A percentile compares a stretch with the other conserved stretches of the same genome.
phyloP scores from a whole-genome alignment of 2,329 filamentous ascomycete genomes.

The Penicillium decumbens region DNA sequence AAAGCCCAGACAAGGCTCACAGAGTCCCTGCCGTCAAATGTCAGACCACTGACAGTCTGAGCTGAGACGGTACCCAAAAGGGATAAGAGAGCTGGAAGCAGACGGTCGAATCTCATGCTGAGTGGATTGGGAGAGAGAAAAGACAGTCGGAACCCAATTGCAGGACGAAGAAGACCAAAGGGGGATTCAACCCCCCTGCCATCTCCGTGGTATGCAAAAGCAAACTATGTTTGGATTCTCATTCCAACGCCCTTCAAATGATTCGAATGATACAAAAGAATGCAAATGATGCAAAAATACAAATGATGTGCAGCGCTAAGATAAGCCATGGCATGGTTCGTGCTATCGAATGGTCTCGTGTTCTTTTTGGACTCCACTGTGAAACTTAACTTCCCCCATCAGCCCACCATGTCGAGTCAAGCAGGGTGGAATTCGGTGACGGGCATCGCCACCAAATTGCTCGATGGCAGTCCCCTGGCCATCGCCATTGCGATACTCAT shows the following conservation, averaged over 20 bases:
- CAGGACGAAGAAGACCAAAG: neutral
- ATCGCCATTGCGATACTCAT: conserved; percentile 66
- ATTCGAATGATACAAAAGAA: neutral
- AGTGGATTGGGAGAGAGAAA: conserved; percentile 5
- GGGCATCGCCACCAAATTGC: conserved; percentile 39
- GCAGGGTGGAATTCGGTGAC: conserved; percentile 37
- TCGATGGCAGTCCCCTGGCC: conserved; percentile 41
- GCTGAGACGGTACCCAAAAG: conserved; percentile 46
- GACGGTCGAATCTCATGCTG: conserved; percentile 29
- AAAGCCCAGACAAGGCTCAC: conserved; percentile 36
- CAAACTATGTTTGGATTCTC: neutral
- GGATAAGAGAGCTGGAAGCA: conserved; percentile 33
- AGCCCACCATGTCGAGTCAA: conserved; percentile 27
- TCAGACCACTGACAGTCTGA: conserved; percentile 50
- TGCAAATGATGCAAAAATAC: conserved; percentile 1
- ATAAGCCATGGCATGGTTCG: conserved; percentile 13
- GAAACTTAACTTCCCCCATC: conserved; percentile 3
- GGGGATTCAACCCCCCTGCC: conserved; percentile 4
- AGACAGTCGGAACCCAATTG: neutral
- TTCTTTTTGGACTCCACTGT: conserved; percentile 3
- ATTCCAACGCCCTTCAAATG: neutral
- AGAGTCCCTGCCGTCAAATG: conserved; percentile 47
- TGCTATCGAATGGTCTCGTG: conserved; percentile 9
- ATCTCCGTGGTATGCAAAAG: conserved; percentile 7
- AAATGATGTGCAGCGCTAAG: conserved; percentile 12